These are phyloP conservation scores for Usnea hakonensis DNA, from an alignment of 495 filamentous ascomycete genomes.

Conservation along the genomic window DNA sequence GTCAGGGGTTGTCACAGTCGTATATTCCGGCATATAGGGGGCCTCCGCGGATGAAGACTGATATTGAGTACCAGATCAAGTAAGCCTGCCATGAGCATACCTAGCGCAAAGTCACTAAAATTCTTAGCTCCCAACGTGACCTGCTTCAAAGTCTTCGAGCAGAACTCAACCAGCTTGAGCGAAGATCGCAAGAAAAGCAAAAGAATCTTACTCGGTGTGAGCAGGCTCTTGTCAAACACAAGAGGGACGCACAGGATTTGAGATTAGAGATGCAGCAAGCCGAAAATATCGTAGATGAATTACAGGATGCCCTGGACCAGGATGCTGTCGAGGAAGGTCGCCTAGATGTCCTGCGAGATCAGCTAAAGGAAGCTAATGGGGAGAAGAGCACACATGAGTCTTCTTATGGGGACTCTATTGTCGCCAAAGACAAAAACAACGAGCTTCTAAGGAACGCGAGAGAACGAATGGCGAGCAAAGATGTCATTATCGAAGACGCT, in stretches of 20 bases:
- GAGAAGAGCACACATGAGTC: conserved; percentile 40
- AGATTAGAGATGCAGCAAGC: conserved; percentile 50
- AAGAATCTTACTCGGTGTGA: conserved; percentile 32
- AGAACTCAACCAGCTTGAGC: conserved; percentile 34
- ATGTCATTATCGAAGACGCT: conserved; percentile 35
- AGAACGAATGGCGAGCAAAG: conserved; percentile 34
- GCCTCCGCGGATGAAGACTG: conserved; percentile 70
- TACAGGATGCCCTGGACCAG: conserved; percentile 52
- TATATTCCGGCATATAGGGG: conserved; percentile 45
- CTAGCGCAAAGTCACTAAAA: background rate
- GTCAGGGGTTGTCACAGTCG: conserved; percentile 40
- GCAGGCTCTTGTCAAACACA: conserved; percentile 37
- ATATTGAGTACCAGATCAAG: conserved; percentile 59
- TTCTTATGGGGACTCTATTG: conserved; percentile 45
- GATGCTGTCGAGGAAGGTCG: conserved; percentile 53
- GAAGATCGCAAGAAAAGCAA: conserved; percentile 29
- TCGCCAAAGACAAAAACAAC: conserved; percentile 45
- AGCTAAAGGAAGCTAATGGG: conserved; percentile 44
- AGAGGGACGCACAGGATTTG: conserved; percentile 40
- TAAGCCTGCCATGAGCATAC: conserved; percentile 26
- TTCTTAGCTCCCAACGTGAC: conserved; percentile 38
- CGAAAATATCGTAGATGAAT: conserved; percentile 48
- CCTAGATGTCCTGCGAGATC: conserved; percentile 50
- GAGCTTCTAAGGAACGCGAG: conserved; percentile 35
- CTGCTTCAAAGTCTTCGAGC: conserved; percentile 36